A percentile compares a stretch with the other conserved stretches of the same genome.
Evolutionary conservation across 805 yeast genomes (phyloP).

Genomic region (Metschnikowia continentalis): DNA sequence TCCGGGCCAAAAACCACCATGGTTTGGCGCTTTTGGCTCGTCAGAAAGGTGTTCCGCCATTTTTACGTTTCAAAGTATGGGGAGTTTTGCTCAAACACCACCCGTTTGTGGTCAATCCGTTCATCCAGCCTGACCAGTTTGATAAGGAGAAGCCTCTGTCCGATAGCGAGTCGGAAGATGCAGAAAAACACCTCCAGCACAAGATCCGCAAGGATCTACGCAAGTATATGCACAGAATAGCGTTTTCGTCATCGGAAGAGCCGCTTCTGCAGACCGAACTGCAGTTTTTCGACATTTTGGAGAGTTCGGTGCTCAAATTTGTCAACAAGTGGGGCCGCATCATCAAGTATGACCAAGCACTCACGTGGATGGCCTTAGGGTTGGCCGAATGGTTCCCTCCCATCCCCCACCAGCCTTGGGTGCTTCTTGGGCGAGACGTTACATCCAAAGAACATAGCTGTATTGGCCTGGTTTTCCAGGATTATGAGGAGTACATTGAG

Average conservation of each 20-base stretch:
- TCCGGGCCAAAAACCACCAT: slow-evolving; percentile 59
- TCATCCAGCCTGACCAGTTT: slow-evolving; percentile 52
- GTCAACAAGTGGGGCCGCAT: slow-evolving; percentile 73
- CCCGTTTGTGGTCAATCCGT: slow-evolving; percentile 79
- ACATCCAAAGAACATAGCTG: slow-evolving; percentile 26
- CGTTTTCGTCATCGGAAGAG: slow-evolving; percentile 23
- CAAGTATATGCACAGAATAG: slow-evolving; percentile 53
- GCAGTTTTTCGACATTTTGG: slow-evolving; percentile 52
- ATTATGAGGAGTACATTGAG: slow-evolving; percentile 36
- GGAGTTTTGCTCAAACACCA: slow-evolving; percentile 76
- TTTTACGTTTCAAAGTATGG: slow-evolving; percentile 76
- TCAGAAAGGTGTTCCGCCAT: slow-evolving; percentile 81
- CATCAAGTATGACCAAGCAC: slow-evolving; percentile 73
- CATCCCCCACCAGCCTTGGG: slow-evolving; percentile 47
- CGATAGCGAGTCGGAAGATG: slow-evolving; percentile 10
- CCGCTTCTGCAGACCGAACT: slow-evolving; percentile 43
- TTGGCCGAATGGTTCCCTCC: slow-evolving; percentile 89
- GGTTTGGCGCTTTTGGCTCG: slow-evolving; percentile 78
- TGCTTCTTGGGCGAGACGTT: slow-evolving; percentile 50
- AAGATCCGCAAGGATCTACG: slow-evolving; percentile 54
- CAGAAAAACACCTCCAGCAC: slow-evolving; percentile 22
- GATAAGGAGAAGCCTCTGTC: slow-evolving; percentile 17
- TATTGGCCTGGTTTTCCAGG: slow-evolving; percentile 32
- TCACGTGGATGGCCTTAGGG: slow-evolving; percentile 85
- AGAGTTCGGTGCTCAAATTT: slow-evolving; percentile 59